A percentile compares a stretch with the other conserved stretches of the same genome.
These are phyloP conservation scores for Suillus clintonianus DNA, from an alignment of 768 basidiomycete species.

Conservation along the genomic window DNA sequence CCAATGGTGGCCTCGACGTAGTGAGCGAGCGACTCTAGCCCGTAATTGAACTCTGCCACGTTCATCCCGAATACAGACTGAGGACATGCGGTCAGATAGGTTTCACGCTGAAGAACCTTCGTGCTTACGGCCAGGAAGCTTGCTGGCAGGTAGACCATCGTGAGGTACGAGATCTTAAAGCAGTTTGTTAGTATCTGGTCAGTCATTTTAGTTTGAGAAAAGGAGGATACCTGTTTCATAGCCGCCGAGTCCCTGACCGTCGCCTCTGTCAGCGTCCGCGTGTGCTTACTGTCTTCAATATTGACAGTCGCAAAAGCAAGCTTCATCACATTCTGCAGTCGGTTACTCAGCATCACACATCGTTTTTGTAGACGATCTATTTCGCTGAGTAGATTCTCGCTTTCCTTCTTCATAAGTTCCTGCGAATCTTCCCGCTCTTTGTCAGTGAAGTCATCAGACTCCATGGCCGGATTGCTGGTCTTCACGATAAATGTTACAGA, in stretches of 20 bases:
- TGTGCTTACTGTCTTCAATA: slow-evolving; percentile 53
- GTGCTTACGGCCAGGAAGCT: slow-evolving; percentile 40
- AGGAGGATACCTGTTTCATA: slow-evolving; percentile 32
- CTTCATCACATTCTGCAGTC: slow-evolving; percentile 36
- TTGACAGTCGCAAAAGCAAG: slow-evolving; percentile 58
- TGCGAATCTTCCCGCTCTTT: slow-evolving; percentile 22
- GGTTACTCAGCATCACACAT: slow-evolving; percentile 28
- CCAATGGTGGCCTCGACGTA: slow-evolving; percentile 44
- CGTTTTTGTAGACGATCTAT: slow-evolving; percentile 47
- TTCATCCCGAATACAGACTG: slow-evolving; percentile 63
- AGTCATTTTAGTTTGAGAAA: slow-evolving; percentile 25
- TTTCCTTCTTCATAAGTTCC: slow-evolving; percentile 46
- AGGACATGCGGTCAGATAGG: not conserved
- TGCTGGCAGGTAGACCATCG: slow-evolving; percentile 63
- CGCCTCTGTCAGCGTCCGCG: slow-evolving; percentile 51
- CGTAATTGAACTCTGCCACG: slow-evolving; percentile 42
- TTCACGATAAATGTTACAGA: slow-evolving; percentile 49
- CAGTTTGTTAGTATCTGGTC: not conserved
- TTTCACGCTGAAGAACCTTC: not conserved
- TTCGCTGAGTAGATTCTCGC: slow-evolving; percentile 47
- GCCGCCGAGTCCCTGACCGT: slow-evolving; percentile 44
- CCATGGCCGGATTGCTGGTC: slow-evolving; percentile 51
- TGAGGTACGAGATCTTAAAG: slow-evolving; percentile 46
- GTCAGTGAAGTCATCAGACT: slow-evolving; percentile 21
- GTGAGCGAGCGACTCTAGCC: slow-evolving; percentile 34